Evolutionary conservation across 192 early-diverging fungal genomes (phyloP).

Genomic region (Geranomyces variabilis): DNA sequence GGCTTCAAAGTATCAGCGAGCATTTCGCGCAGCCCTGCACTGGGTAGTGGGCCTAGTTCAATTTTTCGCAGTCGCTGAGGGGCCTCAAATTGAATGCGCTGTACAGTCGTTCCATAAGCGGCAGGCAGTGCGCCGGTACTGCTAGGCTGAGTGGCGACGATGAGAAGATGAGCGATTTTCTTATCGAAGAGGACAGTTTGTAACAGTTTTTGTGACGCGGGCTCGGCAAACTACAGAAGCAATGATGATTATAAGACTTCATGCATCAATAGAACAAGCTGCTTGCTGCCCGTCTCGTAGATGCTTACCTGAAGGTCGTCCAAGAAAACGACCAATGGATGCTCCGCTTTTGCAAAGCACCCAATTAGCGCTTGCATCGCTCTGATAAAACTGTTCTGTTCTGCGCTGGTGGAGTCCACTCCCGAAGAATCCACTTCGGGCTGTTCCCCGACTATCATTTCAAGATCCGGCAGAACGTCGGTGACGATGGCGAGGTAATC

Average conservation of each 20-base stretch:
- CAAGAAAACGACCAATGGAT: slow-evolving; percentile 42
- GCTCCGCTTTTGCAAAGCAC: slow-evolving; percentile 30
- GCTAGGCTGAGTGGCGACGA: slow-evolving; percentile 21
- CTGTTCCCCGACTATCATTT: slow-evolving; percentile 28
- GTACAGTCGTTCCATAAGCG: slow-evolving; percentile 16
- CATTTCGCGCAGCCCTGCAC: slow-evolving; percentile 37
- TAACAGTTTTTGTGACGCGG: slow-evolving; percentile 25
- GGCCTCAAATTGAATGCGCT: slow-evolving; percentile 23
- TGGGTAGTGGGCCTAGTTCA: slow-evolving; percentile 39
- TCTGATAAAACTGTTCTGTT: slow-evolving; percentile 23
- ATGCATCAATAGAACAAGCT: not conserved
- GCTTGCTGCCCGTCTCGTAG: not conserved
- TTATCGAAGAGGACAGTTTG: slow-evolving; percentile 30
- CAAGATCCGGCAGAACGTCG: slow-evolving; percentile 34
- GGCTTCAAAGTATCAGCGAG: slow-evolving; percentile 45
- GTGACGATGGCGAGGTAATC: slow-evolving; percentile 25
- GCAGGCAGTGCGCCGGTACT: not conserved
- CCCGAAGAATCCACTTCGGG: not conserved
- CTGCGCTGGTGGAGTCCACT: slow-evolving; percentile 18
- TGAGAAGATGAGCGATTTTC: slow-evolving; percentile 21
- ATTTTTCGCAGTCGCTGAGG: slow-evolving; percentile 32
- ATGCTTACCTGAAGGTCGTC: slow-evolving; percentile 44
- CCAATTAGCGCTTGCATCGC: slow-evolving; percentile 32
- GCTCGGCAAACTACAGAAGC: slow-evolving; percentile 19
- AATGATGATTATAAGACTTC: not conserved